These are phyloP conservation scores for Botrytis tulipae DNA, from an alignment of 2,329 filamentous ascomycete species.

Conservation along the genomic window DNA sequence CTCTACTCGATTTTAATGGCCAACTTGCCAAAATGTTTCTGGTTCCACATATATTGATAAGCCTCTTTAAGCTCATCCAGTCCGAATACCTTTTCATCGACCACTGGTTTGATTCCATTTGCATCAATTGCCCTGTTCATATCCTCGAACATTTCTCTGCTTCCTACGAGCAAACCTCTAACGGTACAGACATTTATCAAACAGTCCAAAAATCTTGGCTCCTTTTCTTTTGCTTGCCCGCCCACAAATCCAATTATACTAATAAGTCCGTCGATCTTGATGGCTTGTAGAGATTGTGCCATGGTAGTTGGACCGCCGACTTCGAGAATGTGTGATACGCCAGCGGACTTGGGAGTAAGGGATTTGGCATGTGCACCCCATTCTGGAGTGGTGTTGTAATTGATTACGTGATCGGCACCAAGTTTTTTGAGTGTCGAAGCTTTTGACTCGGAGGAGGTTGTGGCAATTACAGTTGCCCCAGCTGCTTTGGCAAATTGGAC, in stretches of 20 bases:
- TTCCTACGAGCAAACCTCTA: slow-evolving; percentile 49
- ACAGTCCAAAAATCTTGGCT: slow-evolving; percentile 37
- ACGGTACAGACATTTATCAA: slow-evolving; percentile 43
- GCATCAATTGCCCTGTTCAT: slow-evolving; percentile 51
- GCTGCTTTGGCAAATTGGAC: slow-evolving; percentile 44
- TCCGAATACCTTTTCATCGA: slow-evolving; percentile 47
- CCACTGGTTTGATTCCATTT: slow-evolving; percentile 46
- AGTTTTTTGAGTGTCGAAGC: slow-evolving; percentile 41
- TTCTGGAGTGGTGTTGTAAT: slow-evolving; percentile 43
- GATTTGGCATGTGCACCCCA: slow-evolving; percentile 44
- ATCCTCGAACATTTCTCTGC: slow-evolving; percentile 49
- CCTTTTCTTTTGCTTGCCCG: slow-evolving; percentile 28
- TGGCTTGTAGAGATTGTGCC: slow-evolving; percentile 42
- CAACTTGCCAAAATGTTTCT: slow-evolving; percentile 39
- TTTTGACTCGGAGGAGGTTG: slow-evolving; percentile 43
- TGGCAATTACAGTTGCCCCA: slow-evolving; percentile 45
- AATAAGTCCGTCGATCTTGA: slow-evolving; percentile 45
- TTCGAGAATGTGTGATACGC: slow-evolving; percentile 47
- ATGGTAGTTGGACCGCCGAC: slow-evolving; percentile 44
- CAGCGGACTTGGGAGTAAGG: slow-evolving; percentile 40
- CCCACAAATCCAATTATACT: slow-evolving; percentile 43
- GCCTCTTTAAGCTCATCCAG: slow-evolving; percentile 47
- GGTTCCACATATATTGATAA: slow-evolving; percentile 51
- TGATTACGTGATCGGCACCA: slow-evolving; percentile 46
- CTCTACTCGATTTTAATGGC: slow-evolving; percentile 20